Evolutionary conservation across 2,329 filamentous ascomycete species (phyloP).

Genomic region (Trichoderma lentiforme): DNA sequence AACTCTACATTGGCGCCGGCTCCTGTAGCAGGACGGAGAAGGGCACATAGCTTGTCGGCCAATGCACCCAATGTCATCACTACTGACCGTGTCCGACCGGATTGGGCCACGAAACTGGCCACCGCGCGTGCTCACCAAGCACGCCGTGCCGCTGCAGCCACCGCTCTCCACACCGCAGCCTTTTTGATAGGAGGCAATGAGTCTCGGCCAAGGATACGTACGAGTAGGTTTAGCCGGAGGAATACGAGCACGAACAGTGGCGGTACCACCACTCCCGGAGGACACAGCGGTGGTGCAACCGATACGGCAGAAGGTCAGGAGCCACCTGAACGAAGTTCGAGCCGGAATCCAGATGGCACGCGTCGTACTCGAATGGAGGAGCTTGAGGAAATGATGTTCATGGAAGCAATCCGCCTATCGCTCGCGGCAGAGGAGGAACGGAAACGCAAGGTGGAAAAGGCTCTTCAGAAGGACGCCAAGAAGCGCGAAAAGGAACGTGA

Average conservation of each 20-base stretch:
- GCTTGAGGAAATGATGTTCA: conserved; percentile 97
- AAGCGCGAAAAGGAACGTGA: conserved; percentile 78
- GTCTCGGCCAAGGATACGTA: conserved; percentile 44
- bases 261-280: conserved; percentile 30
- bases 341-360: conserved; percentile 25
- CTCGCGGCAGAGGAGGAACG: conserved; percentile 91
- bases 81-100: conserved; percentile 86
- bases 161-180: conserved; percentile 89
- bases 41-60: conserved; percentile 67
- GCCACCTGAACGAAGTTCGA: conserved; percentile 23
- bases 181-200: conserved; percentile 75
- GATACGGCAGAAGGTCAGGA: conserved; percentile 27
- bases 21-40: conserved; percentile 40
- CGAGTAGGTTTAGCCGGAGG: conserved; percentile 57
- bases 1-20: conserved; percentile 53
- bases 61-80: conserved; percentile 83
- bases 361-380: conserved; percentile 68
- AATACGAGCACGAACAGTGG: conserved; percentile 40
- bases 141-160: conserved; percentile 84
- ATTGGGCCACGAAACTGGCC: conserved; percentile 88
- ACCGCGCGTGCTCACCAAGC: conserved; percentile 81
- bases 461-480: conserved; percentile 69
- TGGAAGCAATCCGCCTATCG: conserved; percentile 88
- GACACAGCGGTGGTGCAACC: conserved; percentile 11
- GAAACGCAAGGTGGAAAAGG: conserved; percentile 67